Evolutionary conservation across 2,329 filamentous ascomycete species (phyloP).

Genomic region (Colletotrichum lindemuthianum): DNA sequence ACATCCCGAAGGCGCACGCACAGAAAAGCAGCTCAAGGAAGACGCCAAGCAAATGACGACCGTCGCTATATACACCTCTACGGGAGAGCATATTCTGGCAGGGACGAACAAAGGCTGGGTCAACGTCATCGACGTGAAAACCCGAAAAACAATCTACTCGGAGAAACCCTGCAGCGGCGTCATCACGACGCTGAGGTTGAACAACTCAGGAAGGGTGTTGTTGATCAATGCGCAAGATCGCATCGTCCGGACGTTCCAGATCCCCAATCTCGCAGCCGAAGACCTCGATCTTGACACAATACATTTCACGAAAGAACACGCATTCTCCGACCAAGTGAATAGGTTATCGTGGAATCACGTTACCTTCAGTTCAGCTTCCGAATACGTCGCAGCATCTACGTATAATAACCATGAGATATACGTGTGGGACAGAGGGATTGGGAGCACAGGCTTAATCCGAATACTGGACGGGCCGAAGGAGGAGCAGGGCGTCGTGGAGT

Average conservation of each 20-base stretch:
- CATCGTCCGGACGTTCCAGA: conserved; percentile 90
- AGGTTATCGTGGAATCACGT: conserved; percentile 96
- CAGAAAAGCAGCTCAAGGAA: conserved; percentile 88
- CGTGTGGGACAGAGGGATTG: conserved; percentile 95
- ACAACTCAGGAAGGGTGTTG: conserved; percentile 84
- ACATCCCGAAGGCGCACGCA: conserved; percentile 76
- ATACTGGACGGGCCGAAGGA: conserved; percentile 97
- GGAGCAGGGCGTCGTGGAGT: conserved; percentile 95
- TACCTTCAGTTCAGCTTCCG: conserved; percentile 91
- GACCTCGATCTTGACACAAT: conserved; percentile 86
- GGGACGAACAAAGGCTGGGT: conserved; percentile 96
- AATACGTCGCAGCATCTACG: conserved; percentile 95
- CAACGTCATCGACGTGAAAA: conserved; percentile 89
- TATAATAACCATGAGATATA: conserved; percentile 99
- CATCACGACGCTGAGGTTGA: conserved; percentile 87
- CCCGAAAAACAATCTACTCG: conserved; percentile 86
- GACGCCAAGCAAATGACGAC: conserved; percentile 97
- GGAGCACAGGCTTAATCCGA: conserved; percentile 80
- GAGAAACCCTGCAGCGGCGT: conserved; percentile 88
- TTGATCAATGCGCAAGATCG: conserved; percentile 94
- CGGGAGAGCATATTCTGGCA: conserved; percentile 88
- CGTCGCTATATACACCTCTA: conserved; percentile 86
- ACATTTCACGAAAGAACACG: conserved; percentile 92
- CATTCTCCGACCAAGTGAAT: conserved; percentile 98
- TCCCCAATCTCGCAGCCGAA: conserved; percentile 78